Evolutionary conservation across 1,284 basidiomycete genomes (phyloP), one percentile per base, ranked within the genome.

Genomic region (Kwoniella shivajii): DNA sequence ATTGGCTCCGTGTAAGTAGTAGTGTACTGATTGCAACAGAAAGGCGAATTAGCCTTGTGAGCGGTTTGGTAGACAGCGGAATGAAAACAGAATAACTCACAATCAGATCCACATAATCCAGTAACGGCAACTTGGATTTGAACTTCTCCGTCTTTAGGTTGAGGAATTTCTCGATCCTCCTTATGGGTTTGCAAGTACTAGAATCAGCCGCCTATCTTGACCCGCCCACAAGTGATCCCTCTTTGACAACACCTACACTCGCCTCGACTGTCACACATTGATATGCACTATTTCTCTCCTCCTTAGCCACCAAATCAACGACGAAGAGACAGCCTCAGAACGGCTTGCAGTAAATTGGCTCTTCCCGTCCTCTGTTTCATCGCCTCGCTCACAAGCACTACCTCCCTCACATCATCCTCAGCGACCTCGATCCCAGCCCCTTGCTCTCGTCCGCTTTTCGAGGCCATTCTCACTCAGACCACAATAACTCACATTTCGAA

Each of bases 91-190:
- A 4, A 30, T 24, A 20, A 80, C 88, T 73, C 70, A 92, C 90
- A 78, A 77, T 95, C 92, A 57, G 87, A 89, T 50, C 92, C 94
- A 72, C 94, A 98, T 50, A 97, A 84, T 50, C 93, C 94, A 11
- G 93, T 97, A 38, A 89, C 82, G 50, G 84, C 82, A 63, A 96
- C 72, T 39, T 71, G 69, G 50, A 79, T 71, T 61, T 77, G 76
- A 10, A 69, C 78, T 59, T 79, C 73, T 29, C 70, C 73, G 30
- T 65, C 62, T n/a, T 67, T 72, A 22, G 77, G 72, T 4, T 62
- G 63, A 14, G 78, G 79, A 48, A 78, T 70, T 5, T 71, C 61
- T 10, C 75, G 66, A 53, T 78, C 69, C 56, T 80, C 79, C 80
- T 80, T 31, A n/a, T n/a, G n/a, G n/a, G n/a, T n/a, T n/a, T n/a